Evolutionary conservation across 2,329 filamentous ascomycete genomes (phyloP), one percentile per base, ranked within the genome.

Genomic region (Hymenoscyphus infarciens): DNA sequence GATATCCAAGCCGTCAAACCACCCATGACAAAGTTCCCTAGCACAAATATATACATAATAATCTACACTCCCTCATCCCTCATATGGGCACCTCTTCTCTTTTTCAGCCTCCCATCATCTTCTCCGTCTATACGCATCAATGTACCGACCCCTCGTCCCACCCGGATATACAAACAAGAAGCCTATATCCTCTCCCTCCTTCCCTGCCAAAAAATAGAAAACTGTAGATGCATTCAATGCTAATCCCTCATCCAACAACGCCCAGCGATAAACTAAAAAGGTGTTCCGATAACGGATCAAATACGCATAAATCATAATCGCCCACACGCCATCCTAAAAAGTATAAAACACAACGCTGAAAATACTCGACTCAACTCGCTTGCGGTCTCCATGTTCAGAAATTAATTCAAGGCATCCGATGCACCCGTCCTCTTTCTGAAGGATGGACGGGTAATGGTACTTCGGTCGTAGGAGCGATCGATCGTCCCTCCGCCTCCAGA

Each of bases 401-500:
- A 56, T n/a, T 27, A 33, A 56, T 31, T 33, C 45, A 29, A 5
- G 29, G 31, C 55, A 57, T 59, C 25, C 62, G 59, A 62, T 55
- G 63, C 7, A 22, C 60, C 27, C 56, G 62, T 29, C 64, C 67
- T 27, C 66, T 66, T 66, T 84, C 82, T 1, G 82, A 78, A 2
- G 82, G 81, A 66, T 85, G 82, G 38, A 74, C 72, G 22, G 78
- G 77, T 27, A 82, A 72, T 42, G 78, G 76, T 8, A 79, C 76
- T 29, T 80, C 76, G 1, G 74, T 74, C n/a, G 75, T 74, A 5
- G 82, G 80, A 2, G 78, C 83, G 16, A 81, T 81, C 7, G 84
- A 86, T 62, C 86, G 77, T 53, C 86, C 86, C 61, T 81, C 82
- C 0, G 86, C 87, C 67, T 91, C 86, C 5, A 91, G 80, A 15